Evolutionary conservation across 345 rosid genomes (phyloP).

Genomic region (Iberis pinnata): DNA sequence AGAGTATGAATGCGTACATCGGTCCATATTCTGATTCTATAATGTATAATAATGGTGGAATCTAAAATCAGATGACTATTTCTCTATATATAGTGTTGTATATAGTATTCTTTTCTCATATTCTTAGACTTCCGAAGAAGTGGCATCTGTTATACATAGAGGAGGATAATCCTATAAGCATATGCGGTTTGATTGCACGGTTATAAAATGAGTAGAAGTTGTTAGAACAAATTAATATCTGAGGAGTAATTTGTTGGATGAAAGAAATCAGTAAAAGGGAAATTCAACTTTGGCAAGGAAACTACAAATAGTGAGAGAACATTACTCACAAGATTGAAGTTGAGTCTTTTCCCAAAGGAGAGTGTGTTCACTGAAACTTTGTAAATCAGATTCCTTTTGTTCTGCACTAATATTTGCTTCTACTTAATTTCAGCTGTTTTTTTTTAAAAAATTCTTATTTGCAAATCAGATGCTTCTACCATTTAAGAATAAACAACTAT

Average conservation of each 20-base stretch:
- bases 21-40: conserved; percentile 15
- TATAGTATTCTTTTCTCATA: not conserved
- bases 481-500: no score
- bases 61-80: not conserved
- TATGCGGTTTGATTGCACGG: conserved; percentile 7
- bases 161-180: conserved; percentile 4
- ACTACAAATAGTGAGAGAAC: not conserved
- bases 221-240: no score
- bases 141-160: not conserved
- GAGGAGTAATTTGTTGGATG: conserved; percentile 8
- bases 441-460: not conserved
- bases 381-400: not conserved
- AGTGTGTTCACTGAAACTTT: no score
- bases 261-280: conserved; percentile 39
- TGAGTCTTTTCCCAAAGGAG: conserved; percentile 44
- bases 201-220: conserved; percentile 21
- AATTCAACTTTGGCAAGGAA: conserved; percentile 36
- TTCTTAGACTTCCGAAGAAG: not conserved
- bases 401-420: not conserved
- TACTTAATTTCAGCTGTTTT: not conserved
- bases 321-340: conserved; percentile 4
- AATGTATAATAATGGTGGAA: conserved; percentile 23
- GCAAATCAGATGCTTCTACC: no score
- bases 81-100: not conserved
- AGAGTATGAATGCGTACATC: conserved; percentile 18